A percentile compares a stretch with the other conserved stretches of the same genome.
These are phyloP conservation scores for Cenococcum geophilum DNA, from an alignment of 495 filamentous ascomycete species.

Conservation along the genomic window DNA sequence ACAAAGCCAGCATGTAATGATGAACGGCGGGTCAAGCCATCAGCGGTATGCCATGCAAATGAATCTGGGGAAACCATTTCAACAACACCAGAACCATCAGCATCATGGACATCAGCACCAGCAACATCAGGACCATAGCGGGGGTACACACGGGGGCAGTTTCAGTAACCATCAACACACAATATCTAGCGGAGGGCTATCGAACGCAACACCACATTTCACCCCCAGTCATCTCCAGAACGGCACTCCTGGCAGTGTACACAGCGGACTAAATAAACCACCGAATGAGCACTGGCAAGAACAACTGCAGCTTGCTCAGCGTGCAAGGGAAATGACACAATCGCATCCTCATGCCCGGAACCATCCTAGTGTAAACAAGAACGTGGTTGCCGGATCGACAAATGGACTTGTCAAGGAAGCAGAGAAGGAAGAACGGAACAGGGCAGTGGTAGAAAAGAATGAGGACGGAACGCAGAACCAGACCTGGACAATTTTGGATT, in stretches of 20 bases:
- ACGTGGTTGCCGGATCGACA: slow-evolving; percentile 49
- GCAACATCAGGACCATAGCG: slow-evolving; percentile 69
- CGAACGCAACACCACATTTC: slow-evolving; percentile 69
- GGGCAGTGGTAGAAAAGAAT: slow-evolving; percentile 46
- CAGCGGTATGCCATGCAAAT: slow-evolving; percentile 60
- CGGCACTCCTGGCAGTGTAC: slow-evolving; percentile 55
- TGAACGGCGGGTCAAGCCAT: slow-evolving; percentile 56
- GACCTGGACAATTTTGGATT: slow-evolving; percentile 85
- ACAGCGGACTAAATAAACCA: slow-evolving; percentile 52
- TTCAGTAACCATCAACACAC: slow-evolving; percentile 66
- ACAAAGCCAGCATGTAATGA: slow-evolving; percentile 73
- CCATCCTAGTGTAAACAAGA: slow-evolving; percentile 45
- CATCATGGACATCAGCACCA: slow-evolving; percentile 57
- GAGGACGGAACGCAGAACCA: slow-evolving; percentile 51
- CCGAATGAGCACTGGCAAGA: slow-evolving; percentile 82
- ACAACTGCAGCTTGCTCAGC: slow-evolving; percentile 71
- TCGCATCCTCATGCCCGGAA: slow-evolving; percentile 62
- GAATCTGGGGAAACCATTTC: slow-evolving; percentile 57
- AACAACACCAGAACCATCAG: slow-evolving; percentile 33
- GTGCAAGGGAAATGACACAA: slow-evolving; percentile 58
- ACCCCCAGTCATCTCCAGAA: slow-evolving; percentile 69
- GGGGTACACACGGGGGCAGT: slow-evolving; percentile 43
- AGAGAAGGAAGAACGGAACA: slow-evolving; percentile 56
- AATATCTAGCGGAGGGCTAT: slow-evolving; percentile 68
- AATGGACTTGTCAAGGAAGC: slow-evolving; percentile 61